Conservation (phyloP, 2,329 filamentous ascomycete genomes). For the Aspergillus sp. region DNA sequence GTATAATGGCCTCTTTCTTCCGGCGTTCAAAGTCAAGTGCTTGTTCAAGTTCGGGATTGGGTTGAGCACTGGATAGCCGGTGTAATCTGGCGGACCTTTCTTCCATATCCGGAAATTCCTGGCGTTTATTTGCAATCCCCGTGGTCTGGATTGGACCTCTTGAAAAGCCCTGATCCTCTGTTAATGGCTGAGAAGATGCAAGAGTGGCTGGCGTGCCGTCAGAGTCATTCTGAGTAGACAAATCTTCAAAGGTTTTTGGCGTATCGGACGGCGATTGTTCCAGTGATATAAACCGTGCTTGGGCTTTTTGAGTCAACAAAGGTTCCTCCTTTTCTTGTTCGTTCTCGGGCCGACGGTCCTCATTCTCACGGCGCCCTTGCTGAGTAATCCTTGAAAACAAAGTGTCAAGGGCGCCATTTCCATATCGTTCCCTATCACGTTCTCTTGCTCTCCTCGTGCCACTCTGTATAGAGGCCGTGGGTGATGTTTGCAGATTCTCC, state of each 20-base stretch:
- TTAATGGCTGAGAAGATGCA: neutral
- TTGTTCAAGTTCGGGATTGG: constrained; percentile 17
- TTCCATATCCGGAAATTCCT: constrained; percentile 17
- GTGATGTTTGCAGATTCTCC: constrained; percentile 3
- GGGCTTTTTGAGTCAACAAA: constrained; percentile 8
- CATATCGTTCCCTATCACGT: constrained; percentile 15
- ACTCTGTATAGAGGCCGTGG: constrained; percentile 1
- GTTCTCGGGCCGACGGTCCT: neutral
- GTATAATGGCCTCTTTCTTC: constrained; percentile 29
- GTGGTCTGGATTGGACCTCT: neutral
- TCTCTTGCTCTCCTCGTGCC: constrained; percentile 9
- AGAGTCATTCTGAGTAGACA: neutral
- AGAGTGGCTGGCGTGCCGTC: neutral
- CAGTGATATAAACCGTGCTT: constrained; percentile 8
- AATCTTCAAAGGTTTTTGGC: neutral
- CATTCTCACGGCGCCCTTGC: neutral
- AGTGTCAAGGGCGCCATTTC: constrained; percentile 24
- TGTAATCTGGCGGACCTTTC: constrained; percentile 19
- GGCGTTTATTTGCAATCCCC: constrained; percentile 4
- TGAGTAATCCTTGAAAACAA: constrained; percentile 21
- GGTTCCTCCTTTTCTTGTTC: constrained; percentile 1
- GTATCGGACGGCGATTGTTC: neutral
- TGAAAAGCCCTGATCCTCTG: neutral
- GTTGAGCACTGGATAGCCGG: constrained; percentile 5
- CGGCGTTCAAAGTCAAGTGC: constrained; percentile 35